phyloP scores from a whole-genome alignment of 768 basidiomycete genomes.

The Collybia nuda region DNA sequence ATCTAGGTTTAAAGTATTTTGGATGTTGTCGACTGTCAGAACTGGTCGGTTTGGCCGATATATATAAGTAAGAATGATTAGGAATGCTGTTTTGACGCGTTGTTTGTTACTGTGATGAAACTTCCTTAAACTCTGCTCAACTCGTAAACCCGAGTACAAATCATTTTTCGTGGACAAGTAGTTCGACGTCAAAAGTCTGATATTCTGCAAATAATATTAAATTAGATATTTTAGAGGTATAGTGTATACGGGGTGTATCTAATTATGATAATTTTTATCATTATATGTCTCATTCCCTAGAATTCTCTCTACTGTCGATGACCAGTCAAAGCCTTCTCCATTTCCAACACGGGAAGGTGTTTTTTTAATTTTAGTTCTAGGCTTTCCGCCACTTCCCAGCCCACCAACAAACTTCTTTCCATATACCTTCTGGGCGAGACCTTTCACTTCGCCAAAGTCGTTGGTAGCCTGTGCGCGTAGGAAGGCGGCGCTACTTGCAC shows the following conservation, averaged over 20 bases:
- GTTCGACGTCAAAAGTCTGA: no score
- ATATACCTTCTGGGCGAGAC: conserved; percentile 54
- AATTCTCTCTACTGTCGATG: conserved; percentile 34
- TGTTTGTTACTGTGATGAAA: conserved; percentile 19
- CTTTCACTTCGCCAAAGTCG: conserved; percentile 70
- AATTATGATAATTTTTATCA: not conserved
- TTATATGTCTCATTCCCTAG: conserved; percentile 12
- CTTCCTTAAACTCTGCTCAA: no score
- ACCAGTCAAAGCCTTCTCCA: conserved; percentile 44
- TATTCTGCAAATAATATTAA: not conserved
- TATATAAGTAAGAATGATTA: not conserved
- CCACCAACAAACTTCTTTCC: conserved; percentile 41
- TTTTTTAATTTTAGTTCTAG: conserved; percentile 15
- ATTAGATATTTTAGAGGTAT: not conserved
- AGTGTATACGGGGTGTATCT: not conserved
- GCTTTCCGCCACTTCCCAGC: conserved; percentile 19
- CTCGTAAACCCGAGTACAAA: no score
- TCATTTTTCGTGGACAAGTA: no score
- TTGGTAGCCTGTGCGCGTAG: conserved; percentile 75
- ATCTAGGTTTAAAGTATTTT: conserved; percentile 19
- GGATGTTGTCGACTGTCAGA: not conserved
- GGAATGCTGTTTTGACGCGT: conserved; percentile 15
- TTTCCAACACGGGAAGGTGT: conserved; percentile 33
- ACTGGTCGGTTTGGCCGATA: not conserved
- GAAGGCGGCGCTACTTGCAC: conserved; percentile 63